Conservation (phyloP, 768 basidiomycete species). For the Kondoa subrosea region DNA sequence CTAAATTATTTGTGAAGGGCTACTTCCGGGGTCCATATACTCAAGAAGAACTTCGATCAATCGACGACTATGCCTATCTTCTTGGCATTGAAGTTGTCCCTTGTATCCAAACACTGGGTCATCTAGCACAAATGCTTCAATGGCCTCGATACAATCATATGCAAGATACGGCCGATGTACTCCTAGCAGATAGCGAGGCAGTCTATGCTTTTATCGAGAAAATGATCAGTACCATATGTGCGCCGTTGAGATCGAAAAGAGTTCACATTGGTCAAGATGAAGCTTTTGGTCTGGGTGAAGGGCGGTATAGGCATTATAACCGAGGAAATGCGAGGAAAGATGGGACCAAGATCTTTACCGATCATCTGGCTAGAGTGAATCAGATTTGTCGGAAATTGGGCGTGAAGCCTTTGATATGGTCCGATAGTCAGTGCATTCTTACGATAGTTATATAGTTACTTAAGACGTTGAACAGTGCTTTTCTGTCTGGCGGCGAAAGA, state of each 20-base stretch:
- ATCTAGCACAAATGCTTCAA: conserved; percentile 27
- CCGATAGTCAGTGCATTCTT: conserved; percentile 21
- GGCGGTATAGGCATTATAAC: conserved; percentile 19
- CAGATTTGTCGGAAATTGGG: conserved; percentile 18
- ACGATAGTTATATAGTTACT: neutral
- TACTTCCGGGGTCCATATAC: conserved; percentile 26
- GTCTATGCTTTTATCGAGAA: conserved; percentile 26
- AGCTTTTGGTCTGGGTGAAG: conserved; percentile 24
- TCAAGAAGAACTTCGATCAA: conserved; percentile 18
- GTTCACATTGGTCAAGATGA: conserved; percentile 27
- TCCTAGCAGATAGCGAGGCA: conserved; percentile 20
- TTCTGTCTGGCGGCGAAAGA: conserved; percentile 27
- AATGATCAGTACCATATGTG: conserved; percentile 24
- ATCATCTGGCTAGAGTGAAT: conserved; percentile 22
- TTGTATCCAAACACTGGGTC: conserved; percentile 26
- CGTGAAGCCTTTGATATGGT: conserved; percentile 25
- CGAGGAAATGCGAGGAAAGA: conserved; percentile 22
- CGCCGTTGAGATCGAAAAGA: conserved; percentile 16
- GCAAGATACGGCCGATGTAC: conserved; percentile 23
- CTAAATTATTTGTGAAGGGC: too few species aligned
- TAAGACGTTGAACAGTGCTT: conserved; percentile 17
- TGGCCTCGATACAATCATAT: conserved; percentile 23
- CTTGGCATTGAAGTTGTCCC: conserved; percentile 26
- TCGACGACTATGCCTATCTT: conserved; percentile 24
- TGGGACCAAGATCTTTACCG: conserved; percentile 21